Percentiles rank a stretch among this genome's conserved stretches.
phyloP scores from a whole-genome alignment of 2,329 filamentous ascomycete genomes.

The Diaporthe capsici region DNA sequence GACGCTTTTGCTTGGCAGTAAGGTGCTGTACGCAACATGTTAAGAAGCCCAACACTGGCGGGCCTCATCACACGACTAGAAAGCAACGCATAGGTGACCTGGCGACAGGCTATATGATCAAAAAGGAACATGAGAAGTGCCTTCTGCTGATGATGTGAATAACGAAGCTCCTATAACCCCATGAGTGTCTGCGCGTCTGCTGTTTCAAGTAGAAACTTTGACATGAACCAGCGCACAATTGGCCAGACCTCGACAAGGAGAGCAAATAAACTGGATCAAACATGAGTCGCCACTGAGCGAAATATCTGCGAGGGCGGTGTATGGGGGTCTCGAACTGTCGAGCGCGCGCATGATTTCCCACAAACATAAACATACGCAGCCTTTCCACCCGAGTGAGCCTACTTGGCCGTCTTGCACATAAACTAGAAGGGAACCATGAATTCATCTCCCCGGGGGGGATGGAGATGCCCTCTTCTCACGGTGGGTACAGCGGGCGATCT shows the following conservation, averaged over 20 bases:
- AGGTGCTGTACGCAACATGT: neutral
- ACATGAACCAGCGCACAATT: slow-evolving; percentile 10
- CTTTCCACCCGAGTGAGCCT: neutral
- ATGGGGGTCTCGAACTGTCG: slow-evolving; percentile 4
- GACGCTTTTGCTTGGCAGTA: neutral
- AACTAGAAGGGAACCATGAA: too few relatives aligned
- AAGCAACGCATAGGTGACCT: neutral
- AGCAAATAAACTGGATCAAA: slow-evolving; percentile 10
- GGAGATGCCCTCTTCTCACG: neutral
- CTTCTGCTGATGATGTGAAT: neutral
- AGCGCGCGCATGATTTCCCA: neutral
- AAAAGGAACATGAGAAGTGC: neutral
- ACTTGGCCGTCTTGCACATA: too few relatives aligned
- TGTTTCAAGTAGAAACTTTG: slow-evolving; percentile 17
- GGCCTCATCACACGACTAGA: neutral
- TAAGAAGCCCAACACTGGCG: neutral
- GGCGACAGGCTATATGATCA: neutral
- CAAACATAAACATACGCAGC: neutral
- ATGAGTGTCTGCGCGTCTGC: neutral
- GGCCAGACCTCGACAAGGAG: neutral
- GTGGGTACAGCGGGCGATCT: neutral
- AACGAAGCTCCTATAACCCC: neutral
- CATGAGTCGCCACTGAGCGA: slow-evolving; percentile 32
- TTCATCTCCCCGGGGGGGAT: neutral
- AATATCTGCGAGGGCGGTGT: slow-evolving; percentile 9